These are phyloP conservation scores for Chenopodium suecicum DNA, from an alignment of 148 eudicot species.

Conservation along the genomic window DNA sequence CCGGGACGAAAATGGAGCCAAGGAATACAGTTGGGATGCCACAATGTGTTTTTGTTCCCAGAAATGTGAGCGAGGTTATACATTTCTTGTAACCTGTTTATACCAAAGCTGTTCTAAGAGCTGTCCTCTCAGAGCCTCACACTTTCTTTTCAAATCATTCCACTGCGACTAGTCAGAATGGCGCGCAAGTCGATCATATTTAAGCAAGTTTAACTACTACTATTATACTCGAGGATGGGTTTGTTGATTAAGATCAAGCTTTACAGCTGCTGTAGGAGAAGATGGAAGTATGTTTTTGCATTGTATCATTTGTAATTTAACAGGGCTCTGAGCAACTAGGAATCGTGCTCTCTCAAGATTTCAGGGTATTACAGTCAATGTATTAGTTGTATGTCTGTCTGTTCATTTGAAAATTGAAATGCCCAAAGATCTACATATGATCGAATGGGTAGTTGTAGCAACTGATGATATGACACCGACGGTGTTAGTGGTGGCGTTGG, in stretches of 20 bases:
- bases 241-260: background rate
- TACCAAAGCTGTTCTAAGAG: background rate
- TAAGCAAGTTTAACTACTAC: conserved; percentile 7
- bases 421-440: conserved; percentile 7
- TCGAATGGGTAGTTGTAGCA: conserved; percentile 21
- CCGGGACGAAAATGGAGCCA: background rate
- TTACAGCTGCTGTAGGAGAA: background rate
- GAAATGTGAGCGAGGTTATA: background rate
- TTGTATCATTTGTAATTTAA: background rate
- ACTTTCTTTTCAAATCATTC: background rate
- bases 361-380: conserved; percentile 11
- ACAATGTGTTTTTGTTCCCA: background rate
- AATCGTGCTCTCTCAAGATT: conserved; percentile 10
- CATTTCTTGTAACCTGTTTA: conserved; percentile 11
- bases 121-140: background rate
- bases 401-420: conserved; percentile 4
- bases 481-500: conserved; percentile 3
- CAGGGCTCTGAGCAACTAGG: conserved; percentile 6
- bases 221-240: background rate
- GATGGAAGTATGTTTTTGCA: conserved; percentile 8
- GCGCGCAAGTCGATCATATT: background rate
- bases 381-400: conserved; percentile 26
- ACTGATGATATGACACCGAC: conserved; percentile 4
- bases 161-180: conserved; percentile 8
- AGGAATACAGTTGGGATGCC: conserved; percentile 15